Conservation (phyloP, 257 asterid species). For the Jacaranda copaia region DNA sequence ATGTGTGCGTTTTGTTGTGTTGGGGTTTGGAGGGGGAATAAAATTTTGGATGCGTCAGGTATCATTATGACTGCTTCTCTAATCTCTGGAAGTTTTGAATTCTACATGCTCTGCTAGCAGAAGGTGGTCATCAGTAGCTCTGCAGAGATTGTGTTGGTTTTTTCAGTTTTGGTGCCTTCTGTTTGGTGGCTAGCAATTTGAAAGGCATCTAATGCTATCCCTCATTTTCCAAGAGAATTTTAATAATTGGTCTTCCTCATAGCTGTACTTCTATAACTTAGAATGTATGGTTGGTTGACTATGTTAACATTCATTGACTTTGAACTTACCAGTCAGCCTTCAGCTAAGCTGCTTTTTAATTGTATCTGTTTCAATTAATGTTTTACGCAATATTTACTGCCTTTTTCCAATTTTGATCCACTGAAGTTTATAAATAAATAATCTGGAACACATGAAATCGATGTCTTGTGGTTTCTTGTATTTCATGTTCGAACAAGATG, state of each 20-base stretch:
- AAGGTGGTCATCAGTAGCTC: background rate
- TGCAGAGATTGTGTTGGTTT: background rate
- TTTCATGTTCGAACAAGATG: background rate
- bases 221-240: background rate
- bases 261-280: background rate
- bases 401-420: too few relatives aligned
- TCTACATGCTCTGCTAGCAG: background rate
- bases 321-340: constrained; percentile 17
- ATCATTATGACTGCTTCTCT: background rate
- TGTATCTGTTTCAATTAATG: background rate
- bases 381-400: background rate
- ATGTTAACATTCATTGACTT: constrained; percentile 21
- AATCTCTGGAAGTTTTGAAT: background rate
- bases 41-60: background rate
- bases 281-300: background rate
- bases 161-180: background rate
- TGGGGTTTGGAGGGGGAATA: too few relatives aligned
- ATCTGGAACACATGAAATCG: background rate
- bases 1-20: background rate
- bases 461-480: too few relatives aligned
- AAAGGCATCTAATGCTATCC: background rate
- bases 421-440: background rate
- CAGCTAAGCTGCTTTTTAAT: background rate
- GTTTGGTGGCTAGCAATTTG: background rate
- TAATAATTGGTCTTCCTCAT: background rate